These are phyloP conservation scores for Phytophthora cryptogea DNA, from an alignment of 352 stramenopile genomes.

Conservation along the genomic window DNA sequence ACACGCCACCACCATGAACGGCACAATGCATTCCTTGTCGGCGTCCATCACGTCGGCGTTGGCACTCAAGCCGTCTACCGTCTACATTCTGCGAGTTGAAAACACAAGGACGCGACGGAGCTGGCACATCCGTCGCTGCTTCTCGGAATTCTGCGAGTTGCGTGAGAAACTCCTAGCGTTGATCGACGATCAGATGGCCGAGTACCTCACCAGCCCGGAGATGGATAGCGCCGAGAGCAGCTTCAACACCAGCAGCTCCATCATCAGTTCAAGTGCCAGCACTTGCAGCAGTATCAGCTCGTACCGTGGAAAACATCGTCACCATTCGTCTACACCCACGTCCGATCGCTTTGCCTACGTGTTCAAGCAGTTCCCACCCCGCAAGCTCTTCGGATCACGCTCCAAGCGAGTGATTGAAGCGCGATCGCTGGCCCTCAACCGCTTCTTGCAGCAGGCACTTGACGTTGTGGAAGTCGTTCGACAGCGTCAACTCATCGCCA, in stretches of 20 bases:
- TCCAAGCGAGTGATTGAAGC: constrained; percentile 74
- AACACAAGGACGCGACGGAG: constrained; percentile 43
- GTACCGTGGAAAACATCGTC: constrained; percentile 11
- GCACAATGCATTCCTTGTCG: constrained; percentile 51
- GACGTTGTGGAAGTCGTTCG: constrained; percentile 57
- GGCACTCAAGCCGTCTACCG: constrained; percentile 71
- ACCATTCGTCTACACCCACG: constrained; percentile 12
- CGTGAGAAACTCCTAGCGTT: constrained; percentile 67
- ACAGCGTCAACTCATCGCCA: constrained; percentile 62
- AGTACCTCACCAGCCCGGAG: constrained; percentile 29
- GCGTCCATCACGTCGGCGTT: constrained; percentile 69
- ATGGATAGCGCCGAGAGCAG: constrained; percentile 24
- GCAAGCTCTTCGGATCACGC: constrained; percentile 66
- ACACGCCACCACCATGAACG: constrained; percentile 37
- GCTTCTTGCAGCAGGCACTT: constrained; percentile 64
- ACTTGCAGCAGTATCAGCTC: constrained; percentile 29
- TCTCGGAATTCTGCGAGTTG: constrained; percentile 77
- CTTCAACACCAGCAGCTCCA: constrained; percentile 19
- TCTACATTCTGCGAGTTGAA: constrained; percentile 74
- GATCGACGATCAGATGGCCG: constrained; percentile 51
- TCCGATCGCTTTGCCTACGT: constrained; percentile 59
- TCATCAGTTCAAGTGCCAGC: constrained; percentile 22
- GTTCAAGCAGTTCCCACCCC: constrained; percentile 69
- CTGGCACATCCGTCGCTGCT: constrained; percentile 75
- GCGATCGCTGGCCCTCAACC: constrained; percentile 60